These are phyloP conservation scores for Moricandia moricandioides DNA, from an alignment of 345 rosid species.

Conservation along the genomic window DNA sequence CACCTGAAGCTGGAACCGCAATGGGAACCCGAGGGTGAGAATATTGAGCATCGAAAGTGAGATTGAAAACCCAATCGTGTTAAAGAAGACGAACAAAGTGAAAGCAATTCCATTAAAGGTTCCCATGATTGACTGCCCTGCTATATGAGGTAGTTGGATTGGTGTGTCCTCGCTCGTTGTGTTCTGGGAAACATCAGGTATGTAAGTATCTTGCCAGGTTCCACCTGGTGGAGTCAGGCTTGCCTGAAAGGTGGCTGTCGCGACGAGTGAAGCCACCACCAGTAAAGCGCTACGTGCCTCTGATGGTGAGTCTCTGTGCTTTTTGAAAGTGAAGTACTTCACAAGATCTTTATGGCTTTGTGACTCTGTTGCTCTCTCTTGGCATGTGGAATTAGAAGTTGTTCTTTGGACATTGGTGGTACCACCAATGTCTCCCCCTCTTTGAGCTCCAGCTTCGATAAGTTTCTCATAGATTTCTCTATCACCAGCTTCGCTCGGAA, in stretches of 20 bases:
- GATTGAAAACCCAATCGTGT: conserved; percentile 46
- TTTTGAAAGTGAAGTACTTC: conserved; percentile 59
- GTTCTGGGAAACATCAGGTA: conserved; percentile 7
- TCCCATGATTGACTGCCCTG: conserved; percentile 48
- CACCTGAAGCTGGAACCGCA: conserved; percentile 50
- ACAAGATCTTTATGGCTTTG: conserved; percentile 27
- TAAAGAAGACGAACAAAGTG: conserved; percentile 39
- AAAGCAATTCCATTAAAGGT: conserved; percentile 22
- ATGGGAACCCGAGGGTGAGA: conserved; percentile 52
- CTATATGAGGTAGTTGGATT: conserved; percentile 21
- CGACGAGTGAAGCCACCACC: conserved; percentile 52
- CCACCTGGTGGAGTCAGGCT: conserved; percentile 59
- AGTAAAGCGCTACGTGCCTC: conserved; percentile 46
- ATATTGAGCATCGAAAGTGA: conserved; percentile 49
- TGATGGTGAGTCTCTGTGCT: conserved; percentile 56
- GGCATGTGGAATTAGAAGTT: conserved; percentile 19
- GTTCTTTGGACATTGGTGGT: conserved; percentile 14
- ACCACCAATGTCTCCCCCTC: not conserved
- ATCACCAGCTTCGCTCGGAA: conserved; percentile 60
- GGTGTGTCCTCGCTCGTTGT: conserved; percentile 4
- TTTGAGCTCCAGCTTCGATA: conserved; percentile 40
- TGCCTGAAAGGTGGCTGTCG: conserved; percentile 51
- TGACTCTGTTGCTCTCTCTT: not conserved
- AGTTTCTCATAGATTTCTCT: conserved; percentile 50
- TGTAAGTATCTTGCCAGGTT: conserved; percentile 49